A percentile compares a stretch with the other conserved stretches of the same genome.
Evolutionary conservation across 768 basidiomycete genomes (phyloP).

Genomic region (Glaciozyma martinii): DNA sequence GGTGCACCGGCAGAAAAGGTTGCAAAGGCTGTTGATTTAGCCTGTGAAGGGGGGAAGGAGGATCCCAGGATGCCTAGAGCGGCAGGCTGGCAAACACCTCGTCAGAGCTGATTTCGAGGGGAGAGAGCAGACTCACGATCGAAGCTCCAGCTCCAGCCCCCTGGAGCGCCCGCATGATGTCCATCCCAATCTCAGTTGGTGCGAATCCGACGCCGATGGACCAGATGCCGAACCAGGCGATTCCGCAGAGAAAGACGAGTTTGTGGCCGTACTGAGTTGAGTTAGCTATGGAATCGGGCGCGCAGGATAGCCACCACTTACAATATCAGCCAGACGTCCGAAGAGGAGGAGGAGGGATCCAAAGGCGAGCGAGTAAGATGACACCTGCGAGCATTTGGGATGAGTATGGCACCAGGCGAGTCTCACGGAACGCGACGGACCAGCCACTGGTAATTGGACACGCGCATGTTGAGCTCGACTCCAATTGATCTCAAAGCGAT

Average conservation of each 20-base stretch:
- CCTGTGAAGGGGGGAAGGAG: slow-evolving; percentile 58
- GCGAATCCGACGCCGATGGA: slow-evolving; percentile 60
- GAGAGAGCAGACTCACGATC: too few species aligned
- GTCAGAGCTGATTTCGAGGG: too few species aligned
- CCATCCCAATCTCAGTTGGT: slow-evolving; percentile 52
- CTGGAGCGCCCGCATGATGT: slow-evolving; percentile 65
- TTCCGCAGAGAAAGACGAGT: slow-evolving; percentile 56
- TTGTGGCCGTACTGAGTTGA: slow-evolving; percentile 57
- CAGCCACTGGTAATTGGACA: slow-evolving; percentile 15
- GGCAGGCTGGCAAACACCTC: not conserved
- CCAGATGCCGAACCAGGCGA: slow-evolving; percentile 49
- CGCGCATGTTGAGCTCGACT: slow-evolving; percentile 10
- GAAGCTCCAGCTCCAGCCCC: slow-evolving; percentile 71
- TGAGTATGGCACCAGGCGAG: too few species aligned
- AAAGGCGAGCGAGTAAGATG: slow-evolving; percentile 14
- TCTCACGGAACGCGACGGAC: not conserved
- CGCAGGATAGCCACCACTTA: not conserved
- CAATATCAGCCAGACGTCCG: slow-evolving; percentile 61
- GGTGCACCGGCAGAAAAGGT: slow-evolving; percentile 79
- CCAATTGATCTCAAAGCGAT: too few species aligned
- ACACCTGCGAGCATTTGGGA: not conserved
- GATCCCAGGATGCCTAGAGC: slow-evolving; percentile 75
- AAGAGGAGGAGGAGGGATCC: slow-evolving; percentile 54
- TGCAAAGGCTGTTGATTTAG: slow-evolving; percentile 68
- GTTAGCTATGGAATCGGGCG: not conserved